Evolutionary conservation across 2,329 filamentous ascomycete genomes (phyloP).

Genomic region (Aureobasidium sp.): DNA sequence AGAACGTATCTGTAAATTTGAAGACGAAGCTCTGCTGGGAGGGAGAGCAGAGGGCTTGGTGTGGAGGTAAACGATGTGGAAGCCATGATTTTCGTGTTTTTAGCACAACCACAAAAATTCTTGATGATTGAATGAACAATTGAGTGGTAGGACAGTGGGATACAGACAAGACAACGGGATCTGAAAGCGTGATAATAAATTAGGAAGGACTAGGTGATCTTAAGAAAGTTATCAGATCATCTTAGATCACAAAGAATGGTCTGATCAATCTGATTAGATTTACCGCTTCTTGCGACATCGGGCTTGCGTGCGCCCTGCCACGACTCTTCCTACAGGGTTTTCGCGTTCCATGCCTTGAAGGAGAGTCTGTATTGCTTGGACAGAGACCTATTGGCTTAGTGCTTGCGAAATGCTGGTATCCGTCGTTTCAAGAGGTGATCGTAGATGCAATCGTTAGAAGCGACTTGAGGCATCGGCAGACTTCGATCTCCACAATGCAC

Average conservation of each 20-base stretch:
- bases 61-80: neutral
- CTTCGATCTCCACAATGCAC: neutral
- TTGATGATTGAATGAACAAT: neutral
- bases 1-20: conserved; percentile 8
- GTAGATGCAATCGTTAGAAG: neutral
- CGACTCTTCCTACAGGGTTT: neutral
- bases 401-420: neutral
- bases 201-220: neutral
- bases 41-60: neutral
- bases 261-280: conserved; percentile 12
- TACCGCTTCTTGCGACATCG: neutral
- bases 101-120: neutral
- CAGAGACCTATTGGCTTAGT: neutral
- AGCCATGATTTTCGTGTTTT: neutral
- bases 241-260: neutral
- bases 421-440: neutral
- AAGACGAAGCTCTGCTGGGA: neutral
- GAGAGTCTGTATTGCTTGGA: neutral
- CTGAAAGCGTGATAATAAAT: neutral
- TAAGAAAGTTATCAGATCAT: neutral
- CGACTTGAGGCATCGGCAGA: neutral
- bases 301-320: neutral
- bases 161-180: neutral
- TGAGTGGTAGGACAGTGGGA: too few species aligned
- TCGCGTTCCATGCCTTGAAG: neutral